A percentile compares a stretch with the other conserved stretches of the same genome.
Evolutionary conservation across 768 basidiomycete species (phyloP).

Genomic region (Kwoniella pini): DNA sequence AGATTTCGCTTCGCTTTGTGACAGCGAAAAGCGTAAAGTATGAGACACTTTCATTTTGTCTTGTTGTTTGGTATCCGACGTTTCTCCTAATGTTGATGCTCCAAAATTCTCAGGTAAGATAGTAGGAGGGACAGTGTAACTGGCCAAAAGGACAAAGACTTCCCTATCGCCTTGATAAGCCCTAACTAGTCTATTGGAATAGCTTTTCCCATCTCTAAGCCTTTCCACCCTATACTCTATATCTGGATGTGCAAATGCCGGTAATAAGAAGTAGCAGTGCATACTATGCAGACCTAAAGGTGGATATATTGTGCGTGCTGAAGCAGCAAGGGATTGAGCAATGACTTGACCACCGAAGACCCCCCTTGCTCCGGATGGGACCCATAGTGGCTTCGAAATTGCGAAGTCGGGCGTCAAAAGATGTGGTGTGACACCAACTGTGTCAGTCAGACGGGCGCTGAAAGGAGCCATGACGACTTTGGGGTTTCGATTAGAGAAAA

Average conservation of each 20-base stretch:
- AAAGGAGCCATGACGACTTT: background rate
- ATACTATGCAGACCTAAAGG: conserved; percentile 43
- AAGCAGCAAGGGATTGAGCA: conserved; percentile 48
- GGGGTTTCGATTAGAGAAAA: no score
- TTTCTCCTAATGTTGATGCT: background rate
- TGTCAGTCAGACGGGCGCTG: conserved; percentile 17
- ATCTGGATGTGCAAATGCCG: conserved; percentile 33
- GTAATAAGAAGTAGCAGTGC: conserved; percentile 52
- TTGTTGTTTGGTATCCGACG: background rate
- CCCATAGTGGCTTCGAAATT: conserved; percentile 37
- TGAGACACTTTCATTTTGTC: conserved; percentile 21
- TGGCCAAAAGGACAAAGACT: conserved; percentile 49
- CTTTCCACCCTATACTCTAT: conserved; percentile 49
- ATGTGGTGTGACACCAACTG: conserved; percentile 11
- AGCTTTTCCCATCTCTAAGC: conserved; percentile 49
- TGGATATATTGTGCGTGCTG: conserved; percentile 33
- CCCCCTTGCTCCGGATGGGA: conserved; percentile 47
- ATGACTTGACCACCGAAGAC: conserved; percentile 56
- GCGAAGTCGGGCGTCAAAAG: conserved; percentile 6
- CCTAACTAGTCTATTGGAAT: conserved; percentile 44
- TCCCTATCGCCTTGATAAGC: conserved; percentile 48
- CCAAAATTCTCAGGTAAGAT: conserved; percentile 2
- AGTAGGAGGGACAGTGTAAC: conserved; percentile 39
- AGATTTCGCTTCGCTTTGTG: background rate
- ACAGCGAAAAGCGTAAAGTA: conserved; percentile 30